phyloP scores from a whole-genome alignment of 495 filamentous ascomycete species.

The Parathielavia appendiculata region DNA sequence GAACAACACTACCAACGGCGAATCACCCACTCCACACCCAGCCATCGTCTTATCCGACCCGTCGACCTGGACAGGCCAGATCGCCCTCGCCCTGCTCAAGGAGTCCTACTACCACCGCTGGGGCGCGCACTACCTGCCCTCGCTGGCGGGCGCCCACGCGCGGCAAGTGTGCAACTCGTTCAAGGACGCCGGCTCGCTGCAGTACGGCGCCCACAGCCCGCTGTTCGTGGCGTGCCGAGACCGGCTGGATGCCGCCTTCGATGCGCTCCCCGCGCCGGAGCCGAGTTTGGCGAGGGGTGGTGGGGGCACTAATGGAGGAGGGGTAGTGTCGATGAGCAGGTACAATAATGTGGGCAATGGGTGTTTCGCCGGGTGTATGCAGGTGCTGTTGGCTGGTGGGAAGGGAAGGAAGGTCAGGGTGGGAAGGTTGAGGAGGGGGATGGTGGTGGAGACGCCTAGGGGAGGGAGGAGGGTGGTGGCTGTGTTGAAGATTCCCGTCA shows the following conservation, averaged over 20 bases:
- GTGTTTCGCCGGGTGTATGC: conserved; percentile 38
- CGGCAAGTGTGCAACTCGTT: conserved; percentile 45
- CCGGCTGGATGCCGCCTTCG: conserved; percentile 35
- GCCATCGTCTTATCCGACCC: not conserved
- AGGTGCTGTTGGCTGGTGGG: conserved; percentile 29
- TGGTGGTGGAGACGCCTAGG: conserved; percentile 35
- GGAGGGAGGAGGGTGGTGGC: conserved; percentile 33
- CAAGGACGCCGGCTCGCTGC: conserved; percentile 43
- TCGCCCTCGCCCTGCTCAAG: conserved; percentile 32
- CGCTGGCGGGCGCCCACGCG: conserved; percentile 38
- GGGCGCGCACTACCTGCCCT: conserved; percentile 45
- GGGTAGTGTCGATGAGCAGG: conserved; percentile 25
- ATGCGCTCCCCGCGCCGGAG: conserved; percentile 36
- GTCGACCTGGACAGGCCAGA: conserved; percentile 30
- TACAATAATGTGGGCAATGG: conserved; percentile 26
- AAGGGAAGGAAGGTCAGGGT: conserved; percentile 14
- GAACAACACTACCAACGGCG: not conserved
- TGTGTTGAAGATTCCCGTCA: conserved; percentile 36
- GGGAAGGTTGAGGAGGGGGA: conserved; percentile 29
- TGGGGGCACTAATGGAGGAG: not conserved
- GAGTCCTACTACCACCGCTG: conserved; percentile 31
- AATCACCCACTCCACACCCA: not conserved
- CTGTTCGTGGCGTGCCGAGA: conserved; percentile 39
- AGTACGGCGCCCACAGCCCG: conserved; percentile 34
- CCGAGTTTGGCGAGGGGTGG: conserved; percentile 11